Evolutionary conservation across 169 alveolate species (phyloP), one percentile per base, ranked within the genome.

Genomic region (Eimeria brunetti): DNA sequence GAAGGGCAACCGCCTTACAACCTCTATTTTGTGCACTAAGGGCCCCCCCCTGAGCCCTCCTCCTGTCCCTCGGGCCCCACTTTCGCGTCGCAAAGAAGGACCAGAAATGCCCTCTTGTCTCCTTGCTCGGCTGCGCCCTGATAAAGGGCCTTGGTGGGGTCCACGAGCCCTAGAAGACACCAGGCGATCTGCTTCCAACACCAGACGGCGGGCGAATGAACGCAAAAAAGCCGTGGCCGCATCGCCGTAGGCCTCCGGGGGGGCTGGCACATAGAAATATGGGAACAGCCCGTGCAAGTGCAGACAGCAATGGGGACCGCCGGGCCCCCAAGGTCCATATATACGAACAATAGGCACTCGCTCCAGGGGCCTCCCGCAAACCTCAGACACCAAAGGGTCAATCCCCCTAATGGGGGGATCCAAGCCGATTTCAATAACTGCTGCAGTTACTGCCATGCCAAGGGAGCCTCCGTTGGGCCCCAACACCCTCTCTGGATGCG

Each of bases 171-270:
- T 89, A 73, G 62, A 51, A 7, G 81, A 60, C 86, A 73, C 44
- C 36, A 91, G 95, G 44, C 56, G 62, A 36, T 89, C 89, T 56
- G 85, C 95, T 27, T 53, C 56, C 84, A n/a, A n/a, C 41, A 67
- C 69, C 46, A 91, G 84, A 41, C 84, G 62, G 38, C 85, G 85
- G 58, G 84, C 51, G 58, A 92, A 92, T 46, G 83, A 62, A 49
- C 88, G 93, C 16, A 92, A 73, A 86, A 86, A 92, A 8, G 51
- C 75, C 24, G 80, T 38, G 41, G 92, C 84, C 24, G 78, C 81
- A 16, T 51, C 92, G 30, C 91, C 91, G 67, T 92, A 75, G 5
- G 95, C 95, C 53, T 92, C 95, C 18, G 75, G 92, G n/a, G 95
- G 95, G 18, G 75, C 78, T 36, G 95, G 95, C 14, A 92, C 92